Evolutionary conservation across 495 filamentous ascomycete species (phyloP), one percentile per base, ranked within the genome.

Genomic region (Neurospora discreta): DNA sequence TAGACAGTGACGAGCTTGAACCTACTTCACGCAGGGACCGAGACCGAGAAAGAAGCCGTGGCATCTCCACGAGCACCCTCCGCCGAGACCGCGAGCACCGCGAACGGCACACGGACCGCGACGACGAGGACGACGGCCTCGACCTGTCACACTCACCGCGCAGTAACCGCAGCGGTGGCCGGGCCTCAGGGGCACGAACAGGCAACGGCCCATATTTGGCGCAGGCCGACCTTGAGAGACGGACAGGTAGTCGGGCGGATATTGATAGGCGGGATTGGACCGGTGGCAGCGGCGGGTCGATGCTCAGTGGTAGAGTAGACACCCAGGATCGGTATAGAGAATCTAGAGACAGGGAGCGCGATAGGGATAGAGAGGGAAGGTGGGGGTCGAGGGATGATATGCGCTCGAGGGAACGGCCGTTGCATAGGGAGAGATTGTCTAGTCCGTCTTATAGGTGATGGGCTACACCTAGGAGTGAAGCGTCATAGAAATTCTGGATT

Each of bases 231-330:
- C 36, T 71, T 11, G 73, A 69, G 16, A 75, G 79, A 68, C 74
- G 79, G 71, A 77, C 78, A 1, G 79, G 79, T 42, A 81, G 79
- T 67, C 79, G 80, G 65, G 70, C 79, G 3, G 79, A 81, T 42
- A 60, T 76, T n/a, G 79, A 78, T 18, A 43, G 77, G 39, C 72
- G 74, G 26, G 52, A 65, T 18, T 65, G 52, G 52, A 65, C 52
- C 0, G 52, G 52, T 26, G 52, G 52, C 5, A 26, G 23, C 23
- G 52, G 52, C 26, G 52, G 26, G 52, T 65, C 52, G 52, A 65
- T 65, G 52, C 52, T 65, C 26, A 33, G 52, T 65, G 52, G 52
- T 16, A 65, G 52, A 26, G 52, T 30, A 33, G 23, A 26, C 16
- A 58, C 46, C 46, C 46, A 58, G 20, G 52, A 65, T 36, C 23